phyloP scores from a whole-genome alignment of 148 eudicot species.

The Polygonum aviculare region DNA sequence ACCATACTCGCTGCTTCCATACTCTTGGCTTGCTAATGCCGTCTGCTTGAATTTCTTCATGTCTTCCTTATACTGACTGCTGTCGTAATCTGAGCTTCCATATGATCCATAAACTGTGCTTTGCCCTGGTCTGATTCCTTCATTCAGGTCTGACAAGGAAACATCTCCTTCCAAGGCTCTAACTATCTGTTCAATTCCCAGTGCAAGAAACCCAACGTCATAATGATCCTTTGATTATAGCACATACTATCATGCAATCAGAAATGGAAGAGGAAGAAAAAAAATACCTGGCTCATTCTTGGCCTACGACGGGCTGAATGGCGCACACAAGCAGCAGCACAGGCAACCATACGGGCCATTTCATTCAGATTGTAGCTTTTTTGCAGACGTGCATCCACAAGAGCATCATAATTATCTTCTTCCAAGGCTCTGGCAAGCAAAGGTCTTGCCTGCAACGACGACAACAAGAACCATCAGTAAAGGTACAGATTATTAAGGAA shows the following conservation, averaged over 20 bases:
- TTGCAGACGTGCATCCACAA: constrained; percentile 54
- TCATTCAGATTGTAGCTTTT: constrained; percentile 51
- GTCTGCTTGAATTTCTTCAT: constrained; percentile 69
- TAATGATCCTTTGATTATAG: not conserved
- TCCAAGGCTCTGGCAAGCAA: constrained; percentile 77
- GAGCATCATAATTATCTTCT: constrained; percentile 62
- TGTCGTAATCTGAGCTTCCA: constrained; percentile 87
- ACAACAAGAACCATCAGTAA: not conserved
- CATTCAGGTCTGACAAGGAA: constrained; percentile 50
- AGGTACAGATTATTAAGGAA: not conserved
- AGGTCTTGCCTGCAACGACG: constrained; percentile 74
- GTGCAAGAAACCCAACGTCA: not conserved
- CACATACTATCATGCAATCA: not conserved
- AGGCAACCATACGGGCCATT: constrained; percentile 88
- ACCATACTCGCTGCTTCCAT: constrained; percentile 72
- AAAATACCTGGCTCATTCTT: constrained; percentile 79
- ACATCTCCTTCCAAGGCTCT: constrained; percentile 69
- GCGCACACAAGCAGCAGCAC: constrained; percentile 94
- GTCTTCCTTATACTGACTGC: constrained; percentile 70
- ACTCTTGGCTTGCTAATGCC: constrained; percentile 65
- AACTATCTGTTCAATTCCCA: constrained; percentile 43
- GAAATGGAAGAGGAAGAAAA: not conserved
- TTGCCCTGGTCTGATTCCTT: constrained; percentile 40
- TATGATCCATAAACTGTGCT: constrained; percentile 64
- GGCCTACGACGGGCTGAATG: constrained; percentile 91